These are phyloP conservation scores for Rhodocollybia butyracea DNA, from an alignment of 768 basidiomycete genomes.

Conservation along the genomic window DNA sequence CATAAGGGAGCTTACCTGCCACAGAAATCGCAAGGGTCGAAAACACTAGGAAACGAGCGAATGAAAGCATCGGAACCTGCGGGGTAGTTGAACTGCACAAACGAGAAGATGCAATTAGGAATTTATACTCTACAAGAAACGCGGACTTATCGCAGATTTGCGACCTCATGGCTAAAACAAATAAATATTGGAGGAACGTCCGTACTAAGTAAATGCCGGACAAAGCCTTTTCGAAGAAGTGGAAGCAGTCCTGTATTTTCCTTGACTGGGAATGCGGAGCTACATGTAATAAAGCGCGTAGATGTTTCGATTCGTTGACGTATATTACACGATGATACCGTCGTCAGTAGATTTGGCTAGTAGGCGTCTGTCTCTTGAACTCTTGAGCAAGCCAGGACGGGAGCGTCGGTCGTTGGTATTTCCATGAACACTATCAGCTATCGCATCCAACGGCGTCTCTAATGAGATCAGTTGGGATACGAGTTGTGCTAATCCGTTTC, in stretches of 20 bases:
- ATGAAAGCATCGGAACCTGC: background rate
- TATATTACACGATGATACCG: too few species aligned
- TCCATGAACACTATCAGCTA: too few species aligned
- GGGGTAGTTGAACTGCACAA: background rate
- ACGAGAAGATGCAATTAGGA: background rate
- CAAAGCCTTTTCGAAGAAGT: background rate
- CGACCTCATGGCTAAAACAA: background rate
- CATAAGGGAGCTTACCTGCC: background rate
- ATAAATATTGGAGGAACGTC: background rate
- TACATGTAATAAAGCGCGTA: too few species aligned
- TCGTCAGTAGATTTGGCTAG: too few species aligned
- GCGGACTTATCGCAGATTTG: background rate
- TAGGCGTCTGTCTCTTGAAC: too few species aligned
- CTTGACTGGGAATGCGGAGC: too few species aligned
- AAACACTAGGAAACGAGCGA: background rate
- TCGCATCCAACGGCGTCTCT: too few species aligned
- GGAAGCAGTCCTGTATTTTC: background rate
- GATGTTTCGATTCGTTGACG: too few species aligned
- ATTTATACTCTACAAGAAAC: background rate
- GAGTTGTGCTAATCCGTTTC: too few species aligned
- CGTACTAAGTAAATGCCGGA: background rate
- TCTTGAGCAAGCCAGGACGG: too few species aligned
- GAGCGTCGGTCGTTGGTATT: too few species aligned
- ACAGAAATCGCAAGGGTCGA: background rate
- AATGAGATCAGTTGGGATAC: too few species aligned